phyloP scores from a whole-genome alignment of 129 eudicot genomes.

The Erigeron canadensis region DNA sequence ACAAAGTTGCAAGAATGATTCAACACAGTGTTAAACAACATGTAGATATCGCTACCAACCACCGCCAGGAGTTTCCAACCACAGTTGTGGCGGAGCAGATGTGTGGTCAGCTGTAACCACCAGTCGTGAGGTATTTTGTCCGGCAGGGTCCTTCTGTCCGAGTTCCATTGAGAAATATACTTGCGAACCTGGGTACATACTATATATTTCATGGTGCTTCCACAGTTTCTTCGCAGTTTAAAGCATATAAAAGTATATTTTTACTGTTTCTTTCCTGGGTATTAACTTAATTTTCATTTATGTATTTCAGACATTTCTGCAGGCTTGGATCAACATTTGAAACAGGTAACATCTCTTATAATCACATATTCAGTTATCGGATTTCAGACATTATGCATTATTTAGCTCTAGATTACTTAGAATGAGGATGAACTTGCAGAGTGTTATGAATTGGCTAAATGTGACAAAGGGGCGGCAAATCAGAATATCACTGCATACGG shows the following conservation, averaged over 20 bases:
- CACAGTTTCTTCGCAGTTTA: slow-evolving; percentile 12
- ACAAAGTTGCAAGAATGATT: neutral
- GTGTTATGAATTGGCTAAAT: slow-evolving; percentile 70
- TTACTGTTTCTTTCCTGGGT: slow-evolving; percentile 4
- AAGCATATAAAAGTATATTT: slow-evolving; percentile 10
- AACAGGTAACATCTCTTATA: slow-evolving; percentile 40
- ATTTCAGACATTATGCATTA: neutral
- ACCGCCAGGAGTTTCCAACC: slow-evolving; percentile 69
- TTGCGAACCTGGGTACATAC: slow-evolving; percentile 70
- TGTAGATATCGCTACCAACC: slow-evolving; percentile 77
- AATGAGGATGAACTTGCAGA: slow-evolving; percentile 43
- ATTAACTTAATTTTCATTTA: neutral
- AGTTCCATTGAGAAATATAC: slow-evolving; percentile 50
- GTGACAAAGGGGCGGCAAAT: slow-evolving; percentile 53
- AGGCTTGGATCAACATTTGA: slow-evolving; percentile 75
- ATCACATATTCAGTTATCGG: neutral
- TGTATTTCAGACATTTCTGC: slow-evolving; percentile 72
- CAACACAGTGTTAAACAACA: neutral
- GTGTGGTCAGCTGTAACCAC: slow-evolving; percentile 69
- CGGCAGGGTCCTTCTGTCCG: slow-evolving; percentile 87
- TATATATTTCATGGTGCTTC: slow-evolving; percentile 33
- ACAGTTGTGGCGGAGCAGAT: slow-evolving; percentile 92
- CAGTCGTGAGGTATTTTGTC: slow-evolving; percentile 73
- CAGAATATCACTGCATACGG: slow-evolving; percentile 92
- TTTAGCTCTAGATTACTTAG: neutral